Evolutionary conservation across 805 yeast genomes (phyloP).

Genomic region (Lipomyces japonicus): DNA sequence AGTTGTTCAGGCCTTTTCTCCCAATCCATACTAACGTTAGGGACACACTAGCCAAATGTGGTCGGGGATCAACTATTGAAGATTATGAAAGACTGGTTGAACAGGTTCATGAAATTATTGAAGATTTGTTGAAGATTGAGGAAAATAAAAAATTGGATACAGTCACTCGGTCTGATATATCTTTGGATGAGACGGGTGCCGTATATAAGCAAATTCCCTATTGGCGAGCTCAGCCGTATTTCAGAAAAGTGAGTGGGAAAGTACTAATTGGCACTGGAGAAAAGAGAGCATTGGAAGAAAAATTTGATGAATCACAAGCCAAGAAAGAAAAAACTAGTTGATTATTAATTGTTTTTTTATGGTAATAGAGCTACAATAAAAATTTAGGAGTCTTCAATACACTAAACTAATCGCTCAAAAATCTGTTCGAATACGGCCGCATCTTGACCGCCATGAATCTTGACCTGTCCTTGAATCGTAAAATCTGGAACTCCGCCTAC

Average conservation of each 20-base stretch:
- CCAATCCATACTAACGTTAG: constrained; percentile 74
- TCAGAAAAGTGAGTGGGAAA: constrained; percentile 78
- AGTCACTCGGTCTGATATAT: constrained; percentile 47
- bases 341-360: no score
- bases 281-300: not conserved
- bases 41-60: constrained; percentile 56
- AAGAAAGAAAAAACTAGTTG: not conserved
- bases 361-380: no score
- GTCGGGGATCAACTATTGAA: constrained; percentile 42
- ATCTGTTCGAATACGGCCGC: constrained; percentile 13
- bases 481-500: constrained; percentile 26
- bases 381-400: not conserved
- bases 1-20: constrained; percentile 75
- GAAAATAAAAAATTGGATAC: constrained; percentile 62
- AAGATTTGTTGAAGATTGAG: constrained; percentile 49
- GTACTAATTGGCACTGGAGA: constrained; percentile 16
- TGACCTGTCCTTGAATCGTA: constrained; percentile 10
- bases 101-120: constrained; percentile 65
- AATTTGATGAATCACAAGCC: not conserved
- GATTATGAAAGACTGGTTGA: constrained; percentile 55
- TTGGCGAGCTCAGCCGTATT: constrained; percentile 96
- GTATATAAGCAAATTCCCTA: constrained; percentile 76
- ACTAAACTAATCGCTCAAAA: constrained; percentile 1
- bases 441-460: constrained; percentile 21
- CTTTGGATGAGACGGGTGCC: constrained; percentile 70